phyloP scores from a whole-genome alignment of 2,329 filamentous ascomycete genomes.

The Talaromyces sp. region DNA sequence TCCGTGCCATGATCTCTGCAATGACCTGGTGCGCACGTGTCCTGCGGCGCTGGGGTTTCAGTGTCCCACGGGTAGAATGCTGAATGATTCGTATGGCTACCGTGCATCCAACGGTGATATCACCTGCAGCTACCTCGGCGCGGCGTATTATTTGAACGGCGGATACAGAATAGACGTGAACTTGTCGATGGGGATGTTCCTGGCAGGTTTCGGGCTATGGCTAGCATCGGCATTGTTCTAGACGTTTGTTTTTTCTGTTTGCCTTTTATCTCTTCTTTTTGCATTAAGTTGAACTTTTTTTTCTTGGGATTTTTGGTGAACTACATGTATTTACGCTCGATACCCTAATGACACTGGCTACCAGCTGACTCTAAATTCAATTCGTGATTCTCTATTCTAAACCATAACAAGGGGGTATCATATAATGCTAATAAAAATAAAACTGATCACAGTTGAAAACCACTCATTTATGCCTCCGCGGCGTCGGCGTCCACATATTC shows the following conservation, averaged over 20 bases:
- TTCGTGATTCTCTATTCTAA: not conserved
- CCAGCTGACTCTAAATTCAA: not conserved
- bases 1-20: conserved; percentile 84
- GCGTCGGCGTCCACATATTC: conserved; percentile 25
- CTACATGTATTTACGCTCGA: not conserved
- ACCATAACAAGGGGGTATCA: not conserved
- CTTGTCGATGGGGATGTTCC: not conserved
- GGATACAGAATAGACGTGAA: not conserved
- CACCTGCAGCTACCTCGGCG: conserved; percentile 59
- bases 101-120: conserved; percentile 32
- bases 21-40: conserved; percentile 77
- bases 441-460: not conserved
- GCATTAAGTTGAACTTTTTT: not conserved
- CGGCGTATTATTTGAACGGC: conserved; percentile 45
- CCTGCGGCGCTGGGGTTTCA: conserved; percentile 68
- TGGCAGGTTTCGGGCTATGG: conserved; percentile 4
- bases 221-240: not conserved
- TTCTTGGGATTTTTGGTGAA: not conserved
- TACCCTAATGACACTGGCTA: not conserved
- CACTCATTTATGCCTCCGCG: not conserved
- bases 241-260: too few relatives aligned
- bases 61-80: conserved; percentile 57
- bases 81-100: conserved; percentile 48
- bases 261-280: too few relatives aligned
- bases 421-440: not conserved